Conservation (phyloP, 2,329 filamentous ascomycete genomes). For the Eutypella sp. region DNA sequence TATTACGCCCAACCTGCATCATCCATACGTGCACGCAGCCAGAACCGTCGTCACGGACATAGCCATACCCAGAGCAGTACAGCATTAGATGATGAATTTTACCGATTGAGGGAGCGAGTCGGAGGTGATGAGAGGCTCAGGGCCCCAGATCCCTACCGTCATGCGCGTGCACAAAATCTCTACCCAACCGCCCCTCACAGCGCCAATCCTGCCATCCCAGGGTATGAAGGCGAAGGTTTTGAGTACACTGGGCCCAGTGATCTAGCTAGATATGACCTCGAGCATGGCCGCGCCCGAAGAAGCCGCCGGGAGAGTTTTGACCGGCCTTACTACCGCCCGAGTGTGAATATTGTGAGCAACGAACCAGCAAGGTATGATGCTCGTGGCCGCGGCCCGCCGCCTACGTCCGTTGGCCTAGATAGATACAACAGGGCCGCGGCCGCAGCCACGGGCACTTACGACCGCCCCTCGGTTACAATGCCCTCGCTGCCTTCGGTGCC, state of each 20-base stretch:
- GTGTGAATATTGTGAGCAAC: constrained; percentile 43
- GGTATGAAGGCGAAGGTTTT: constrained; percentile 56
- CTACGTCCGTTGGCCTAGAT: constrained; percentile 66
- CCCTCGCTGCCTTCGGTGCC: constrained; percentile 42
- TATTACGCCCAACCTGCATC: constrained; percentile 56
- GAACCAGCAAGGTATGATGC: constrained; percentile 41
- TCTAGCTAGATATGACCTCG: constrained; percentile 56
- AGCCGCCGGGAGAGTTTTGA: constrained; percentile 52
- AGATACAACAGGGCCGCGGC: constrained; percentile 51
- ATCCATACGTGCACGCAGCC: constrained; percentile 47
- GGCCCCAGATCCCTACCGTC: constrained; percentile 41
- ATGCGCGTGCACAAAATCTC: constrained; percentile 39
- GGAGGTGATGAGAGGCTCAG: constrained; percentile 37
- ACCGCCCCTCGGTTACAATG: constrained; percentile 40
- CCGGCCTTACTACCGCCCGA: constrained; percentile 50
- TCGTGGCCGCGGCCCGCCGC: constrained; percentile 53
- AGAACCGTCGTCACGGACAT: constrained; percentile 31
- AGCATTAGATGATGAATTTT: constrained; percentile 47
- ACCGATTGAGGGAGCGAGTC: constrained; percentile 43
- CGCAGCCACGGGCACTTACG: constrained; percentile 37
- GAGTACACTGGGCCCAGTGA: constrained; percentile 61
- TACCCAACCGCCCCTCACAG: constrained; percentile 42
- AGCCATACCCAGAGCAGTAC: constrained; percentile 40
- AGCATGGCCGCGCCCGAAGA: constrained; percentile 40
- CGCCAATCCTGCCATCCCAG: constrained; percentile 33